Base-by-base conservation (phyloP, 2,329 filamentous ascomycete genomes). In the Xylariaceae sp. region DNA sequence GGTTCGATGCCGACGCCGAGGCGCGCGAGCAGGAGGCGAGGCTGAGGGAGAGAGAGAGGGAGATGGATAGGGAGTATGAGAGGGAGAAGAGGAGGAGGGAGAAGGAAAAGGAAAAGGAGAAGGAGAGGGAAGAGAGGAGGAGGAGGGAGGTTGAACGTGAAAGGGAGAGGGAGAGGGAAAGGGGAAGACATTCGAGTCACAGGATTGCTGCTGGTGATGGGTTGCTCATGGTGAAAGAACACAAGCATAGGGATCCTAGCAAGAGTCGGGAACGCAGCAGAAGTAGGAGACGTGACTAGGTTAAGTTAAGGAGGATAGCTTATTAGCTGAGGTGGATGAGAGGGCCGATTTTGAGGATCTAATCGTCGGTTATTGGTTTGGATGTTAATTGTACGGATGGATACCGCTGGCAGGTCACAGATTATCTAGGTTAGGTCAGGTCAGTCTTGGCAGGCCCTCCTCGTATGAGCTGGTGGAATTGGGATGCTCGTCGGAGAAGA, bases 1-100 rank as follows among this genome's bases (percentile, higher is more conserved):
- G 63, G 30, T 69, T 77, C 19, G 70, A 73, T 11, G 41, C 47
- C 14, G 48, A 50, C 6, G 33, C 33, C 14, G 39, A 41, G 5
- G 43, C 40, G 19, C 36, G 34, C 12, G 43, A 47, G 15, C 31
- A 36, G 13, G 43, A 48, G n/a, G 37, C 43, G 4, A 39, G 43
- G 1, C 2, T 30, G 2, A 9, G 33, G 0, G 41, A 43, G 7
- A 37, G 36, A 9, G 45, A 52, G 26, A 39, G 38, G 19, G 42
- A 44, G 27, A 7, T 32, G 34, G 47, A 50, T 16, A 37, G 41
- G 9, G 39, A 41, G 12, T 32, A 48, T 9, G 53, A 55, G 31
- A 46, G 45, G 19, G 42, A 55, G 24, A 44, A 24, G 21, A 50
- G 53, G 16, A 43, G 38, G 26, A 44, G 50, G 30, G 37, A 45